Base-by-base conservation (phyloP, 2,329 filamentous ascomycete genomes). In the Xylaria sp. region DNA sequence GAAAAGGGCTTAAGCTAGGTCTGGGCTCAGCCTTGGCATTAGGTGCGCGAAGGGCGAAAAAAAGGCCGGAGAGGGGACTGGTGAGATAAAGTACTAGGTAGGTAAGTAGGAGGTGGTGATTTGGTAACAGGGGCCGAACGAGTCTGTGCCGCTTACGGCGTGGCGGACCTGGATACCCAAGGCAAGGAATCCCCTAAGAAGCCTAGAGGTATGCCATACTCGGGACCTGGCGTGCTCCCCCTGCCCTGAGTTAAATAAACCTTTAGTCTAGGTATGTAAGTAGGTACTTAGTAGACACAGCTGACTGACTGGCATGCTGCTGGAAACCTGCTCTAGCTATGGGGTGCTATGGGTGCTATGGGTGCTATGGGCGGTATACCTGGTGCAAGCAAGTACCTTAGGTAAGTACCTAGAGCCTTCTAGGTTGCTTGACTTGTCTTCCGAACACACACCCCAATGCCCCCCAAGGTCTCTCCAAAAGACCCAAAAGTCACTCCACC, bases 1-100 rank as follows among this genome's bases (percentile, higher is more conserved):
- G 63, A 63, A 63, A 63, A 65, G 59, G 60, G 57, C 53, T 58
- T 62, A 55, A 56, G 56, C 52, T 57, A 63, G 61, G 62, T 48
- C 60, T 60, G 52, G 60, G 53, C 60, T 54, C 44, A 35, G 60
- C 6, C 60, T 63, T 65, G 63, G 60, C 63, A 43, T 43, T 54
- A 53, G 57, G 40, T 47, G 46, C 23, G 58, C 27, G 44, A 57
- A 41, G 56, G 53, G 49, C 48, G 41, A 60, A 53, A 37, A 62
- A 59, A 59, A 64, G 46, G 25, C 62, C 54, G 58, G 43, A 56
- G 54, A 59, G 62, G 54, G 47, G 47, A 49, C n/a, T 19, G 46
- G 27, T 49, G 27, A n/a, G 46, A 29, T 49, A 49, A 49, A 35
- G 46, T 17, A 41, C 21, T 21, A 21, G 8, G 10, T 21, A 21